A percentile compares a stretch with the other conserved stretches of the same genome.
Conservation (phyloP, 768 basidiomycete species). For the Lentinula edodes region DNA sequence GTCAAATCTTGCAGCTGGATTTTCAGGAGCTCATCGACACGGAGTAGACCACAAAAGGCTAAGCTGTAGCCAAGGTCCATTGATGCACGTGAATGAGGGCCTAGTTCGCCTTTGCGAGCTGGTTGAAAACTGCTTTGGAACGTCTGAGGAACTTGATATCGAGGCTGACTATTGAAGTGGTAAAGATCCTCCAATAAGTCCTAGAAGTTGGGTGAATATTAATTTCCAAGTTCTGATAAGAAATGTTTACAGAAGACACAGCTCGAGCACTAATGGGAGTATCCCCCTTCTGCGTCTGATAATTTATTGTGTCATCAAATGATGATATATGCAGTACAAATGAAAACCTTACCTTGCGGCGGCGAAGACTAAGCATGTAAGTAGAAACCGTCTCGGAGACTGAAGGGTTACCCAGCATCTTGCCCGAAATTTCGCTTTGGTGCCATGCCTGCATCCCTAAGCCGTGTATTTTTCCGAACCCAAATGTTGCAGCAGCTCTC, state of each 20-base stretch:
- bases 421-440: constrained; percentile 3
- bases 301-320: too few species aligned
- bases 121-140: background rate
- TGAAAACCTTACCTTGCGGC: constrained; percentile 1
- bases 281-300: too few species aligned
- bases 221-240: too few species aligned
- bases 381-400: constrained; percentile 13
- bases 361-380: constrained; percentile 13
- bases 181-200: too few species aligned
- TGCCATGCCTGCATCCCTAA: constrained; percentile 12
- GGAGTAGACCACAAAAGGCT: constrained; percentile 13
- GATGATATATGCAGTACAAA: too few species aligned
- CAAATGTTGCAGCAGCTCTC: too few species aligned
- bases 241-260: too few species aligned
- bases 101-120: background rate
- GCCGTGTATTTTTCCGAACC: background rate
- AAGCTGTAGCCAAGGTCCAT: background rate
- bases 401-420: constrained; percentile 15
- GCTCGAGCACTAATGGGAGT: constrained; percentile 1
- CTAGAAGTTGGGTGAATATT: too few species aligned
- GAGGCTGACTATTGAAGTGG: too few species aligned
- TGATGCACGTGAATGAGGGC: too few species aligned
- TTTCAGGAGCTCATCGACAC: constrained; percentile 13
- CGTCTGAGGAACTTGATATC: too few species aligned
- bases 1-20: constrained; percentile 11